Evolutionary conservation across 148 eudicot genomes (phyloP).

Genomic region (Rhododendron williamsianum): DNA sequence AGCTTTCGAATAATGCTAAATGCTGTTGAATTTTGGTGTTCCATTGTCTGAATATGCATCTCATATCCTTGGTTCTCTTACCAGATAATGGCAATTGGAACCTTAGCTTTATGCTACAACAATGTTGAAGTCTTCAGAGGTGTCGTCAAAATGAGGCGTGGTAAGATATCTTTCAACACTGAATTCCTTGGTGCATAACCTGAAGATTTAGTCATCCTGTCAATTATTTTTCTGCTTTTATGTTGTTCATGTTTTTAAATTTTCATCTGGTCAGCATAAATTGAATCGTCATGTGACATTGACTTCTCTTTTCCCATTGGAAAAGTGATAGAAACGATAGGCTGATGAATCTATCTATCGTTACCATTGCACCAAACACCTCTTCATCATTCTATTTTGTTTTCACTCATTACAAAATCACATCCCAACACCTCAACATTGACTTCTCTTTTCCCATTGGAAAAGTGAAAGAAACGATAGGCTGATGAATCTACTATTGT

Average conservation of each 20-base stretch:
- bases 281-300: neutral
- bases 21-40: neutral
- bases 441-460: neutral
- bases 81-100: slow-evolving; percentile 87
- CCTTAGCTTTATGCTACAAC: slow-evolving; percentile 85
- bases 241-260: neutral
- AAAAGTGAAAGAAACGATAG: neutral
- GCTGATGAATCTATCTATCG: neutral
- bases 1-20: neutral
- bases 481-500: neutral
- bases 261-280: neutral
- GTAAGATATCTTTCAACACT: neutral
- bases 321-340: neutral
- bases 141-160: slow-evolving; percentile 83
- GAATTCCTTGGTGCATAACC: neutral
- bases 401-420: neutral
- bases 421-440: neutral
- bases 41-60: slow-evolving; percentile 8
- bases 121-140: slow-evolving; percentile 88
- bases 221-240: neutral
- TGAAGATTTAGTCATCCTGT: neutral
- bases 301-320: neutral
- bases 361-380: too few species aligned
- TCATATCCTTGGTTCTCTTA: slow-evolving; percentile 19
- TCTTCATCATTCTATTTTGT: neutral